phyloP scores from a whole-genome alignment of 371 early-diverging fungal species.

The Furculomyces boomerangus region DNA sequence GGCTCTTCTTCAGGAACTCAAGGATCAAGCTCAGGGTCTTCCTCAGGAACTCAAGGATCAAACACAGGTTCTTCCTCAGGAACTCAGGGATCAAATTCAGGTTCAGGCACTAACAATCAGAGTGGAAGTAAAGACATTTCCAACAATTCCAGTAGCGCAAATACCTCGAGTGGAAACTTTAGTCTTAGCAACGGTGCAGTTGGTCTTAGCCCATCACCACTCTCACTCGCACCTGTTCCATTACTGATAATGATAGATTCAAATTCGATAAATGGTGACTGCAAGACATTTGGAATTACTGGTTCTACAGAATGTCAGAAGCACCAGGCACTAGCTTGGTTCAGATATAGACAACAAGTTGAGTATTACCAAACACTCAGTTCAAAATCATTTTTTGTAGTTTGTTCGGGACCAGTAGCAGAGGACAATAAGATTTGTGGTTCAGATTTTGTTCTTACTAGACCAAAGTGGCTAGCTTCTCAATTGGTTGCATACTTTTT shows the following conservation, averaged over 20 bases:
- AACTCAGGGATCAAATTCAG: not conserved
- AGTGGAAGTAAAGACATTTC: not conserved
- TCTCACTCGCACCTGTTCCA: constrained; percentile 7
- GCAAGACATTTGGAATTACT: constrained; percentile 8
- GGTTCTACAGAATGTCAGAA: constrained; percentile 13
- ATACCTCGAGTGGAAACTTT: not conserved
- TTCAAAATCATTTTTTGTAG: constrained; percentile 18
- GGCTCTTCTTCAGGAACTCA: not conserved
- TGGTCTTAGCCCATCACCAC: not conserved
- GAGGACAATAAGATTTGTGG: constrained; percentile 18
- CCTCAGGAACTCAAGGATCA: not conserved
- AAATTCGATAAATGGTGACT: constrained; percentile 16
- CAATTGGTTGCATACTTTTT: not conserved
- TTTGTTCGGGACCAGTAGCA: constrained; percentile 9
- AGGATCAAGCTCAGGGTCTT: not conserved
- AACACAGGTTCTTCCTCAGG: not conserved
- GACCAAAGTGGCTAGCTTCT: constrained; percentile 19
- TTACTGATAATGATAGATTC: constrained; percentile 19
- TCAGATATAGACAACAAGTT: constrained; percentile 22
- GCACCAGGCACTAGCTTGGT: constrained; percentile 26
- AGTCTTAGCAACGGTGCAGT: not conserved
- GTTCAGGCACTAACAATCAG: not conserved
- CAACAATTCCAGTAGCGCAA: not conserved
- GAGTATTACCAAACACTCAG: constrained; percentile 27
- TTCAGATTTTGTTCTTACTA: constrained; percentile 16